Evolutionary conservation across 106 monocot genomes (phyloP).

Genomic region (Dendrobium officinale): DNA sequence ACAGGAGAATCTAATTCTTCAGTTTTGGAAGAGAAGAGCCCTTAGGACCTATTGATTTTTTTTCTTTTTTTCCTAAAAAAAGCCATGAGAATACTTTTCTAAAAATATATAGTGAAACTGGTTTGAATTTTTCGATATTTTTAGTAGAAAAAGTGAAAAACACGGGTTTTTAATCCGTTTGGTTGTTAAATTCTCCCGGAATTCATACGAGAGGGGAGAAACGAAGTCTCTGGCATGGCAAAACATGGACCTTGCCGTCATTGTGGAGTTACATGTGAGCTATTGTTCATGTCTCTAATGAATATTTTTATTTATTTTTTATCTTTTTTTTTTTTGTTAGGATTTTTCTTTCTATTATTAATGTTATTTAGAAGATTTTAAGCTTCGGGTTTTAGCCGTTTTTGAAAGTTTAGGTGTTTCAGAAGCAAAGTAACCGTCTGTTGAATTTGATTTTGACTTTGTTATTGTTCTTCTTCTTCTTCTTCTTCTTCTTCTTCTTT

Average conservation of each 20-base stretch:
- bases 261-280: constrained; percentile 99
- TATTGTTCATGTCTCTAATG: constrained; percentile 29
- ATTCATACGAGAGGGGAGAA: constrained; percentile 8
- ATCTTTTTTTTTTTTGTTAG: background rate
- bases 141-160: background rate
- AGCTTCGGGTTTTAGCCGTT: background rate
- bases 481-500: background rate
- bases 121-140: background rate
- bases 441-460: constrained; percentile 1
- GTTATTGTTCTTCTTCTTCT: background rate
- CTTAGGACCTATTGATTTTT: background rate
- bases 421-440: background rate
- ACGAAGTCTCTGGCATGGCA: constrained; percentile 43
- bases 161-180: background rate
- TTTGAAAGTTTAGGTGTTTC: background rate
- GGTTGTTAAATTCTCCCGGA: background rate
- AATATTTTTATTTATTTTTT: constrained; percentile 5
- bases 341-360: constrained; percentile 15
- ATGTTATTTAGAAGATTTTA: background rate
- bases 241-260: constrained; percentile 98
- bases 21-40: background rate
- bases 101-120: constrained; percentile 4
- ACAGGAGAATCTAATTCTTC: background rate
- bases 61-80: background rate
- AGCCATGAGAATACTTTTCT: background rate